Evolutionary conservation across 306 rosid species (phyloP).

Genomic region (Cicer yamashitae): DNA sequence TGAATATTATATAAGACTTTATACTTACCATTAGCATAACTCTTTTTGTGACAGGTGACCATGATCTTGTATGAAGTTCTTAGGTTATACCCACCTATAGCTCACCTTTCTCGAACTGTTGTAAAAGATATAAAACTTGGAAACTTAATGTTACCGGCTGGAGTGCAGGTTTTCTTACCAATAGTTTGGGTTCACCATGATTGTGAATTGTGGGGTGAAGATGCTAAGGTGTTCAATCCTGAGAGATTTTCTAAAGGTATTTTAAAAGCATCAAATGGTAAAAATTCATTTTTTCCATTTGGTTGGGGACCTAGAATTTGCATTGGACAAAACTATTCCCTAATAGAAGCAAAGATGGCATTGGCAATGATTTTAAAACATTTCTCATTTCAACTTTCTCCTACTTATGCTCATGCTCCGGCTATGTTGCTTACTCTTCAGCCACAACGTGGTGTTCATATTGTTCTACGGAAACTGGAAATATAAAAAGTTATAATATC

Average conservation of each 20-base stretch:
- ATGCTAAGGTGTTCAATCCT: conserved; percentile 53
- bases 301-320: conserved; percentile 54
- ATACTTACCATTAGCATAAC: not conserved
- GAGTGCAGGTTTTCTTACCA: conserved; percentile 20
- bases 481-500: not conserved
- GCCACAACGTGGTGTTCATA: conserved; percentile 58
- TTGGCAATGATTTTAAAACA: conserved; percentile 56
- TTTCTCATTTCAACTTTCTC: conserved; percentile 59
- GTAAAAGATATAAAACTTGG: conserved; percentile 45
- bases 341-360: conserved; percentile 57
- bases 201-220: conserved; percentile 46
- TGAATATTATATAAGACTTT: too few species aligned
- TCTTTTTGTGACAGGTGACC: conserved; percentile 39
- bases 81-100: conserved; percentile 56
- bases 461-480: conserved; percentile 32
- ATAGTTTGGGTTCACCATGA: conserved; percentile 47
- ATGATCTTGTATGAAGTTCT: too few species aligned
- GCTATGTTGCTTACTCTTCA: not conserved
- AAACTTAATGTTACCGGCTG: conserved; percentile 38
- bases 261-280: conserved; percentile 44
- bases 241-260: conserved; percentile 58
- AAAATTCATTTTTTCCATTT: conserved; percentile 44
- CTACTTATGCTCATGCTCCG: conserved; percentile 56
- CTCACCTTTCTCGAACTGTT: not conserved
- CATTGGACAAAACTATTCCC: conserved; percentile 51